Conservation (phyloP, 164 flowering plant genomes). For the Kalanchoe fedtschenkoi region DNA sequence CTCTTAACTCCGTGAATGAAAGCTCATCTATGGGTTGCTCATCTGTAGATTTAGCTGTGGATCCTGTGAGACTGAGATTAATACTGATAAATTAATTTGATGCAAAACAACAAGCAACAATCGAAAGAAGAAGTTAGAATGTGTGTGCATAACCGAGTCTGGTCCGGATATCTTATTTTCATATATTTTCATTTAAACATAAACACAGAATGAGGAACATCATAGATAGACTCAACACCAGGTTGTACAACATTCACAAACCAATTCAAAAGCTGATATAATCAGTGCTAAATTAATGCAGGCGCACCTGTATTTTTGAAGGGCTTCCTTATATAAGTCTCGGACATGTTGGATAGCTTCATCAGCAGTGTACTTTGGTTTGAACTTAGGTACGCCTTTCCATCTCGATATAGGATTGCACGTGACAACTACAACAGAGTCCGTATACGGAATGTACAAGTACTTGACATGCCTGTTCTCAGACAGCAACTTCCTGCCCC, state of each 20-base stretch:
- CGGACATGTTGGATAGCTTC: conserved; percentile 86
- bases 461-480: conserved; percentile 97
- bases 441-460: conserved; percentile 88
- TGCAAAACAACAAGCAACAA: background rate
- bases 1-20: conserved; percentile 88
- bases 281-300: background rate
- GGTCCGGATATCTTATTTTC: background rate
- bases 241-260: background rate
- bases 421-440: conserved; percentile 80
- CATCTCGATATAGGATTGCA: conserved; percentile 88
- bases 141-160: background rate
- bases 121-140: background rate
- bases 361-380: conserved; percentile 65
- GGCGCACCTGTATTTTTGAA: conserved; percentile 54
- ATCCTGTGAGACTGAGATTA: conserved; percentile 33
- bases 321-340: conserved; percentile 61
- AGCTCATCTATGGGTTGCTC: conserved; percentile 50
- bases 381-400: conserved; percentile 76
- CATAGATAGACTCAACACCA: background rate
- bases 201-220: background rate
- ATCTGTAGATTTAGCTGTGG: conserved; percentile 17
- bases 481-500: conserved; percentile 76
- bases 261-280: background rate
- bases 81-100: conserved; percentile 10
- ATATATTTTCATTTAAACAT: background rate